Conservation (phyloP, 2,329 filamentous ascomycete genomes). For the Arthroderma sp. region DNA sequence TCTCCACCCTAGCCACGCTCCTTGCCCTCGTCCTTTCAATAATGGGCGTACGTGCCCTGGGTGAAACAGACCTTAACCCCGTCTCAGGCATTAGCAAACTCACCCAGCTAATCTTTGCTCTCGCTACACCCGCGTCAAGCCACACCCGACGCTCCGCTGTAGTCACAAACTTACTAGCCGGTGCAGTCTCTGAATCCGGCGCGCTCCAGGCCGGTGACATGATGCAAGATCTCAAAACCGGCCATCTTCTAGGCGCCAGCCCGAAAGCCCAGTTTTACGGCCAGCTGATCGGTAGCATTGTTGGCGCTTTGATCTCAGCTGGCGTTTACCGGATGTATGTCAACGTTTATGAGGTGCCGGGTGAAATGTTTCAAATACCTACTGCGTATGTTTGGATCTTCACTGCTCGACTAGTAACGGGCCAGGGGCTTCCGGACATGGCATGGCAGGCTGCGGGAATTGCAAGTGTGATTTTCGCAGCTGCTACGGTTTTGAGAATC, state of each 20-base stretch:
- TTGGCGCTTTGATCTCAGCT: conserved; percentile 75
- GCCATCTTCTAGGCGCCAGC: conserved; percentile 79
- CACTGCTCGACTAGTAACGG: conserved; percentile 83
- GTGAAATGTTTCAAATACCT: conserved; percentile 81
- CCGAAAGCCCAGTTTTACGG: conserved; percentile 95
- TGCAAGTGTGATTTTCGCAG: conserved; percentile 60
- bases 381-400: conserved; percentile 97
- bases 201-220: conserved; percentile 91
- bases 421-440: conserved; percentile 72
- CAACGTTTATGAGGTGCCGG: conserved; percentile 75
- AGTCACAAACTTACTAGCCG: conserved; percentile 89
- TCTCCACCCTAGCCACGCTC: conserved; percentile 64
- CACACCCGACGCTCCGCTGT: conserved; percentile 68
- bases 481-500: conserved; percentile 57
- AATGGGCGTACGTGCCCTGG: conserved; percentile 52
- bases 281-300: conserved; percentile 77
- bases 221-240: conserved; percentile 94
- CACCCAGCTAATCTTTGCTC: conserved; percentile 85
- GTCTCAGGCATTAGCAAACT: conserved; percentile 95
- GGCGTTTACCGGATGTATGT: conserved; percentile 84
- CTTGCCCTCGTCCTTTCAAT: conserved; percentile 60
- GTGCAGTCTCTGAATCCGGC: conserved; percentile 71
- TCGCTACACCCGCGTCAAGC: conserved; percentile 68
- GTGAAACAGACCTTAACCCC: conserved; percentile 87
- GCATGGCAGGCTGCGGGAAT: conserved; percentile 66